These are phyloP conservation scores for Gracilaria domingensis DNA, from an alignment of 23 red algal species.

Conservation along the genomic window DNA sequence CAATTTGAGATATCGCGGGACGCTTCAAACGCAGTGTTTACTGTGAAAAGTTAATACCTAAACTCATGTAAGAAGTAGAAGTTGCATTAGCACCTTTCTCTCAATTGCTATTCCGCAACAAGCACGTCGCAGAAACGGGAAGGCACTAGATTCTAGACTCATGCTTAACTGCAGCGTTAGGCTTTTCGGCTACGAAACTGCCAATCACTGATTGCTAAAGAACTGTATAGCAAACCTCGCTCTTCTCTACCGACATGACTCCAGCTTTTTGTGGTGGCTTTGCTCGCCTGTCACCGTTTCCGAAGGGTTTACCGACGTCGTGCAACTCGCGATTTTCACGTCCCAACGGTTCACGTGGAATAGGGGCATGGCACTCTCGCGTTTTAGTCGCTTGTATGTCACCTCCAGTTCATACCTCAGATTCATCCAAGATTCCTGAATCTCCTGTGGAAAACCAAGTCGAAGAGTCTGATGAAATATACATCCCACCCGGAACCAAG, in stretches of 20 bases:
- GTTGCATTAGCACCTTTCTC: no score
- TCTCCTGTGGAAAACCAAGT: not conserved
- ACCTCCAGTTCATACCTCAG: not conserved
- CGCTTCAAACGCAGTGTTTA: no score
- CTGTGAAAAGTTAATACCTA: no score
- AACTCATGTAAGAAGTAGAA: no score
- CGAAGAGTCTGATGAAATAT: not conserved
- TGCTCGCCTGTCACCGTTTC: not conserved
- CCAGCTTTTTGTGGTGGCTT: not conserved
- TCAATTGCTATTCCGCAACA: no score
- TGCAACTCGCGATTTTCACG: constrained; percentile 26
- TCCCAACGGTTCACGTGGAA: not conserved
- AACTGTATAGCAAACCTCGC: not conserved
- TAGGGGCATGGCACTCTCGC: not conserved
- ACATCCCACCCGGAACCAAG: not conserved
- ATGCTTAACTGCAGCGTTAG: no score
- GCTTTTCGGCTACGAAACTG: no score
- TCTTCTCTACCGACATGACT: not conserved
- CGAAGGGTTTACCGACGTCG: not conserved
- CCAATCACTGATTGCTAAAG: not conserved
- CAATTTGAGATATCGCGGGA: no score
- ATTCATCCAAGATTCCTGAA: not conserved
- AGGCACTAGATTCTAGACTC: no score
- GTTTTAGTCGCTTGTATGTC: constrained; percentile 17
- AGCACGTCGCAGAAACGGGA: no score